These are phyloP conservation scores for Wickerhamiella dianesei DNA, from an alignment of 805 yeast genomes.

Conservation along the genomic window DNA sequence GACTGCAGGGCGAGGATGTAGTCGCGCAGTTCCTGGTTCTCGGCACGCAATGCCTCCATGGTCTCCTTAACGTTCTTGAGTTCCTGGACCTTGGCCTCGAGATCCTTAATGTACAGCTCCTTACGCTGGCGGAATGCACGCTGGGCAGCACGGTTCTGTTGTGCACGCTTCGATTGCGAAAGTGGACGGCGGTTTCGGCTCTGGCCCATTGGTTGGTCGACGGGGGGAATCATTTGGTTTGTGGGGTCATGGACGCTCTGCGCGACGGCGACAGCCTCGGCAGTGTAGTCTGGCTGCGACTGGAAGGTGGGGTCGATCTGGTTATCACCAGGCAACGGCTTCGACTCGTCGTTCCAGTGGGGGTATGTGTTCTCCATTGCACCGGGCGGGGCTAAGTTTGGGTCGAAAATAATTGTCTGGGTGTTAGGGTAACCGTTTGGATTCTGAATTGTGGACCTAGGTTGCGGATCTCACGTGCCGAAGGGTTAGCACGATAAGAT, in stretches of 20 bases:
- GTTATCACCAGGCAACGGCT: constrained; percentile 19
- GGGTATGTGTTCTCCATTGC: constrained; percentile 20
- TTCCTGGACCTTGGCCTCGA: constrained; percentile 57
- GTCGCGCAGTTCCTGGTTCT: constrained; percentile 58
- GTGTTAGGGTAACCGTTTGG: not conserved
- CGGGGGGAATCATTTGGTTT: constrained; percentile 18
- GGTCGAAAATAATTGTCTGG: not conserved
- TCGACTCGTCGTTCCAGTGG: constrained; percentile 21
- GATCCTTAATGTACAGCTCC: constrained; percentile 65
- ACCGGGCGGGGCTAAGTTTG: not conserved
- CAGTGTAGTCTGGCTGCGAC: constrained; percentile 19
- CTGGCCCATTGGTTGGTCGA: constrained; percentile 21
- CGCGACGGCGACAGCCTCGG: constrained; percentile 23
- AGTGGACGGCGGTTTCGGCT: constrained; percentile 31
- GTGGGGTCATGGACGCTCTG: constrained; percentile 20
- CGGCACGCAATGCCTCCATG: constrained; percentile 52
- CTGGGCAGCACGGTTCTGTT: constrained; percentile 85
- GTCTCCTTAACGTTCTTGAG: constrained; percentile 49
- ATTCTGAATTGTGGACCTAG: not conserved
- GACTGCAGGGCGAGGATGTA: constrained; percentile 59
- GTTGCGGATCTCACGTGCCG: not conserved
- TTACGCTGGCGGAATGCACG: constrained; percentile 78
- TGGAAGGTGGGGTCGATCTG: constrained; percentile 23
- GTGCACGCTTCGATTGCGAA: constrained; percentile 68
- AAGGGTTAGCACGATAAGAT: not conserved